Evolutionary conservation across 2,329 filamentous ascomycete genomes (phyloP).

Genomic region (Fusarium dimerum): DNA sequence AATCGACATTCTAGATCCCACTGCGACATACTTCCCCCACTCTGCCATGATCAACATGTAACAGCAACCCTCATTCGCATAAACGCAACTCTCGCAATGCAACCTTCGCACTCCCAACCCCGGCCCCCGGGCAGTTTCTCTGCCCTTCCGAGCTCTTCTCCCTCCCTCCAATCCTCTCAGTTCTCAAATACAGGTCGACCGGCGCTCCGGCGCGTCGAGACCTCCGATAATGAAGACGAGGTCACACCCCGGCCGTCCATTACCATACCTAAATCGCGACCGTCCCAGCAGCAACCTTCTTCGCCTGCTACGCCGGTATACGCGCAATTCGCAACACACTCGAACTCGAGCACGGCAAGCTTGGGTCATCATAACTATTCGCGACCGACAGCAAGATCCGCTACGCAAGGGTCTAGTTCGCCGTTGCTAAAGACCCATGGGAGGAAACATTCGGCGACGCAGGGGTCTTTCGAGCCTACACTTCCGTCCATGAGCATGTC

Average conservation of each 20-base stretch:
- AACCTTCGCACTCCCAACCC: constrained; percentile 46
- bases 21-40: constrained; percentile 7
- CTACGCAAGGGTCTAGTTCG: constrained; percentile 32
- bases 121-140: constrained; percentile 59
- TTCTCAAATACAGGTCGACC: constrained; percentile 32
- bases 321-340: constrained; percentile 47
- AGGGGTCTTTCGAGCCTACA: constrained; percentile 75
- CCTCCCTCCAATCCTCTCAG: constrained; percentile 31
- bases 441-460: constrained; percentile 70
- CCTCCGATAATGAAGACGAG: constrained; percentile 32
- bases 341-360: constrained; percentile 49
- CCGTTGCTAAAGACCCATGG: constrained; percentile 47
- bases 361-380: constrained; percentile 55
- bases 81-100: constrained; percentile 44
- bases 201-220: constrained; percentile 37
- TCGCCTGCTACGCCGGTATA: constrained; percentile 49
- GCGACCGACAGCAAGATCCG: constrained; percentile 45
- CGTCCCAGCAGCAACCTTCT: constrained; percentile 31
- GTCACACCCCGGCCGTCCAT: constrained; percentile 35
- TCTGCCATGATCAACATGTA: constrained; percentile 42
- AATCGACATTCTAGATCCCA: not conserved
- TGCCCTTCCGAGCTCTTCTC: constrained; percentile 43
- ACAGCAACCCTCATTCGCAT: constrained; percentile 32
- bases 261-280: constrained; percentile 48
- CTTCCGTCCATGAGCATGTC: constrained; percentile 63